Conservation (phyloP, 352 stramenopile species). For the Globisporangium solare region DNA sequence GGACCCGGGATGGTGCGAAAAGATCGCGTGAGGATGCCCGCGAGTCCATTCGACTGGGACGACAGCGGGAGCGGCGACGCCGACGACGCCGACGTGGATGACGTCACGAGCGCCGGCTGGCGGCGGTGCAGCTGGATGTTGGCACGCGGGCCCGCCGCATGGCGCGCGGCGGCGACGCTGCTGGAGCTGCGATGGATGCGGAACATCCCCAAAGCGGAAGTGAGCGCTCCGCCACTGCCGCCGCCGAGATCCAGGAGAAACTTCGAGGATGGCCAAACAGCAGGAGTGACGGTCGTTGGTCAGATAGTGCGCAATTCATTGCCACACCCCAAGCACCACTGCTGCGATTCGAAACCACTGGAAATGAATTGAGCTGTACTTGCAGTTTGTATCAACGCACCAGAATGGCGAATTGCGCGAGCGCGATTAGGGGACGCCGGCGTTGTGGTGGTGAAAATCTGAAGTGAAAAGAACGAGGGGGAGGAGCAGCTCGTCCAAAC, state of each 20-base stretch:
- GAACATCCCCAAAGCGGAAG: conserved; percentile 32
- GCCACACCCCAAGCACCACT: conserved; percentile 10
- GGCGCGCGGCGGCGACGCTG: conserved; percentile 15
- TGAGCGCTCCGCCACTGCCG: conserved; percentile 9
- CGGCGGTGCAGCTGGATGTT: conserved; percentile 17
- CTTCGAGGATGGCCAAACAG: conserved; percentile 15
- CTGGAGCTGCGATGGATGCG: conserved; percentile 34
- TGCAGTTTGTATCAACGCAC: conserved; percentile 16
- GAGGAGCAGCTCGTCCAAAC: no score
- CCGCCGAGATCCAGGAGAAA: conserved; percentile 8
- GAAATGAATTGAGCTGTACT: conserved; percentile 16
- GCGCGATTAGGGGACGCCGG: not conserved
- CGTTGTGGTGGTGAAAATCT: conserved; percentile 12
- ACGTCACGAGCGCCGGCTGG: conserved; percentile 13
- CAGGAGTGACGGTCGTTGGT: conserved; percentile 1
- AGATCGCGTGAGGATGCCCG: conserved; percentile 14
- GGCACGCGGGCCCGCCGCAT: not conserved
- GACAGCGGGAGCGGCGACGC: conserved; percentile 16
- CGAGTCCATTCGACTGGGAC: conserved; percentile 4
- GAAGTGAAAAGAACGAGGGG: conserved; percentile 16
- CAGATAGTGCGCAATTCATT: conserved; percentile 16
- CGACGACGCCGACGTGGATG: conserved; percentile 5
- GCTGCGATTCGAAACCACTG: conserved; percentile 3
- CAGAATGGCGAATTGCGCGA: conserved; percentile 2
- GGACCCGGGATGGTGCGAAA: conserved; percentile 43